phyloP scores from a whole-genome alignment of 768 basidiomycete genomes.

The Termitomyces sp. region DNA sequence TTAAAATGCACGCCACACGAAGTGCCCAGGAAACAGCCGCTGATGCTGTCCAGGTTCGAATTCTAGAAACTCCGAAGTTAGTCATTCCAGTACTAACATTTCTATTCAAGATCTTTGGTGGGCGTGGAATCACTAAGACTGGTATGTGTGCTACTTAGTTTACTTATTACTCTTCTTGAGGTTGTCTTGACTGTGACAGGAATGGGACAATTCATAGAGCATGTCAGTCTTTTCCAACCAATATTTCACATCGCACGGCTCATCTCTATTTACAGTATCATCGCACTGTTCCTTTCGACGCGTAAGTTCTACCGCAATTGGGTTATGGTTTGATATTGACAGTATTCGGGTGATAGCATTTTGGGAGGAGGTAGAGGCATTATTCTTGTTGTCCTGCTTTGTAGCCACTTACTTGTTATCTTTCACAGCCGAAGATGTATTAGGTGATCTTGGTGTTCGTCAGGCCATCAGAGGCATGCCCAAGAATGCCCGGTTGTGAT shows the following conservation, averaged over 20 bases:
- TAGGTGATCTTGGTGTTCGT: constrained; percentile 79
- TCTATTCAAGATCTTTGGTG: constrained; percentile 64
- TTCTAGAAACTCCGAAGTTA: neutral
- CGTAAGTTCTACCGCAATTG: constrained; percentile 30
- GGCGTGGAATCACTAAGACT: constrained; percentile 80
- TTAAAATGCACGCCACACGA: constrained; percentile 67
- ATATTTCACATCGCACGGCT: constrained; percentile 8
- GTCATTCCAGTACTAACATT: neutral
- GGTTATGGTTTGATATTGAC: neutral
- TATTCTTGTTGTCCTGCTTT: neutral
- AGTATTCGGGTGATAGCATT: constrained; percentile 28
- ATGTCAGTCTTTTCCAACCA: constrained; percentile 32
- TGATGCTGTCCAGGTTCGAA: constrained; percentile 60
- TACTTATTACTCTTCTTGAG: neutral
- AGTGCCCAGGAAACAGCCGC: constrained; percentile 63
- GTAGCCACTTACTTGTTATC: constrained; percentile 2
- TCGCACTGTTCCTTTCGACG: constrained; percentile 63
- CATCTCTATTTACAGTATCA: constrained; percentile 43
- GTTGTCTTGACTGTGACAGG: constrained; percentile 28
- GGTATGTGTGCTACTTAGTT: constrained; percentile 38
- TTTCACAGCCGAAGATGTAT: constrained; percentile 64
- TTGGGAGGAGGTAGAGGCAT: constrained; percentile 57
- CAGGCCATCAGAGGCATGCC: constrained; percentile 80
- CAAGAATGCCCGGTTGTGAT: constrained; percentile 57
- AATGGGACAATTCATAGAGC: constrained; percentile 70